Percentiles rank a stretch among this genome's conserved stretches.
Evolutionary conservation across 495 filamentous ascomycete species (phyloP).

Genomic region (Cercophora samala): DNA sequence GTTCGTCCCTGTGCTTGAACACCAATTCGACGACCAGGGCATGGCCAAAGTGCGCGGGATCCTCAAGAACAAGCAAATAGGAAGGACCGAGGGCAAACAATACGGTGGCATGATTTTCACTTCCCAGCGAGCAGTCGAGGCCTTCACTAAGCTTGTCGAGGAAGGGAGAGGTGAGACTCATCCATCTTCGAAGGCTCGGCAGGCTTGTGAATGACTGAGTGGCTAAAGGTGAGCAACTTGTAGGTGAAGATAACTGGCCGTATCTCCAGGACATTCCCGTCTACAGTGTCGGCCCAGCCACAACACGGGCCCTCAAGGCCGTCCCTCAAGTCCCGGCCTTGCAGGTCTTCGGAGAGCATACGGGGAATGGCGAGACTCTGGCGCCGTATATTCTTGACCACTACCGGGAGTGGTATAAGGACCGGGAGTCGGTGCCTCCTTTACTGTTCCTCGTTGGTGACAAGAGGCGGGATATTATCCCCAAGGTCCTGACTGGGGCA

Average conservation of each 20-base stretch:
- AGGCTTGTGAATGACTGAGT: constrained; percentile 4
- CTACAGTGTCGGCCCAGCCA: constrained; percentile 93
- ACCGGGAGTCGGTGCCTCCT: constrained; percentile 49
- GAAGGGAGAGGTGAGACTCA: constrained; percentile 40
- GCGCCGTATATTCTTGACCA: constrained; percentile 72
- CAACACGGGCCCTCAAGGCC: constrained; percentile 64
- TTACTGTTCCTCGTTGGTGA: constrained; percentile 87
- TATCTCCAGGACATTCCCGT: constrained; percentile 57
- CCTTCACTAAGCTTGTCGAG: constrained; percentile 65
- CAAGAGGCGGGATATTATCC: constrained; percentile 82
- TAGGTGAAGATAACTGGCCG: constrained; percentile 38
- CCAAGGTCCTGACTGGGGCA: constrained; percentile 63
- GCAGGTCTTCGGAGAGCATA: constrained; percentile 67
- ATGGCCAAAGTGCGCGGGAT: constrained; percentile 38
- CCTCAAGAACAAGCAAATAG: constrained; percentile 38
- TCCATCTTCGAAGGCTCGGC: constrained; percentile 11
- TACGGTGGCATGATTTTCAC: constrained; percentile 93
- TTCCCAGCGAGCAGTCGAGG: constrained; percentile 89
- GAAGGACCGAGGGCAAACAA: constrained; percentile 28
- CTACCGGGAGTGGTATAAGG: constrained; percentile 50
- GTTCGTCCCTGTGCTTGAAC: constrained; percentile 84
- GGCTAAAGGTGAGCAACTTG: constrained; percentile 28
- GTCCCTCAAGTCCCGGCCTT: constrained; percentile 49
- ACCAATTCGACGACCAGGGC: constrained; percentile 51
- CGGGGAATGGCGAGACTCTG: constrained; percentile 77